Evolutionary conservation across 2,329 filamentous ascomycete species (phyloP).

Genomic region (Chaetomium sp.): DNA sequence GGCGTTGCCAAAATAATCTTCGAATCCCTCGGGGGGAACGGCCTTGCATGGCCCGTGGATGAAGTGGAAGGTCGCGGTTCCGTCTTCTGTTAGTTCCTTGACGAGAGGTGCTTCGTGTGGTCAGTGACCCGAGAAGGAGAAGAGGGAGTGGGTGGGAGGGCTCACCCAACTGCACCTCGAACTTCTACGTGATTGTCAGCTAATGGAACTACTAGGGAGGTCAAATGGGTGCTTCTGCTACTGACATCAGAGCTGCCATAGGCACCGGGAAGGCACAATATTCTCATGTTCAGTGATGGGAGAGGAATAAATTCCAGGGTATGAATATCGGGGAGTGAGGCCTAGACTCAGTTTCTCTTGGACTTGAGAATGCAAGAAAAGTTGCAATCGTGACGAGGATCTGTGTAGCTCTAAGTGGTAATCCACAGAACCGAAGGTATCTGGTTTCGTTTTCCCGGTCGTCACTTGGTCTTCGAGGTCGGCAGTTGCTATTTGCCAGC

Average conservation of each 20-base stretch:
- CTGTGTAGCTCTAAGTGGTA: background rate
- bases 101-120: constrained; percentile 47
- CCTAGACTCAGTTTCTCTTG: background rate
- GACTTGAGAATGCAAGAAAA: background rate
- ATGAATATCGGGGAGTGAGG: background rate
- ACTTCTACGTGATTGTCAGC: constrained; percentile 48
- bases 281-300: constrained; percentile 47
- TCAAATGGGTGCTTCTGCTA: constrained; percentile 14
- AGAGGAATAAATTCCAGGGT: background rate
- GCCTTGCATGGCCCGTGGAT: constrained; percentile 54
- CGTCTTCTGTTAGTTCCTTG: constrained; percentile 50
- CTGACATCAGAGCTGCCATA: constrained; percentile 59
- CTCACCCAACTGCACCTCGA: constrained; percentile 56
- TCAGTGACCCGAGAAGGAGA: background rate
- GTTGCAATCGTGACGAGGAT: background rate
- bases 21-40: constrained; percentile 55
- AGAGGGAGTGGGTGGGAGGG: background rate
- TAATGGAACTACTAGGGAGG: background rate
- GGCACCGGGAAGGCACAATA: constrained; percentile 60
- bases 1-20: constrained; percentile 58
- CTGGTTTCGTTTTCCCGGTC: background rate
- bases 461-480: background rate
- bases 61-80: constrained; percentile 53
- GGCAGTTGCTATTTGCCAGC: background rate
- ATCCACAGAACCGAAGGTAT: background rate